Evolutionary conservation across 352 stramenopile genomes (phyloP), one percentile per base, ranked within the genome.

Genomic region (Albugo laibachii): DNA sequence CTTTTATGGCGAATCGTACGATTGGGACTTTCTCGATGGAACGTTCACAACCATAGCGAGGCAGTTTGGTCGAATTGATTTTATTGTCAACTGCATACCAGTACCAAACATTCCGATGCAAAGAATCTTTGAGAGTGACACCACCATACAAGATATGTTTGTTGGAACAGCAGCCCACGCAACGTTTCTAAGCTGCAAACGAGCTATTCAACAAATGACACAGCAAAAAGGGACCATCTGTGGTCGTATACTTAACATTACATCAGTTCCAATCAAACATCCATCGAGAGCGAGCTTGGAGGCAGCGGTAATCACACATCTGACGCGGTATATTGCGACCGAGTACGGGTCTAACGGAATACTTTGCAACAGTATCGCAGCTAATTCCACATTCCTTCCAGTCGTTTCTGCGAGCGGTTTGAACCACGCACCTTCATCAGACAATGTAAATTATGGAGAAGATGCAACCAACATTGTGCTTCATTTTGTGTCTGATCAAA

Each of bases 121-220:
- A 3, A 19, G 55, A 36, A 52, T 80, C 13, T 57, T 63, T 16
- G 63, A 80, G 18, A 47, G 66, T 21, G 57, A 76, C 12, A 57
- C 60, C 31, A 53, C 61, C 0, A 57, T 59, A 16, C 80, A 69
- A 69, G 69, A 81, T 42, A 59, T 66, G 48, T 61, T 66, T 34
- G 63, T 83, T 54, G 68, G 66, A 40, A 60, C 79, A 14, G 75
- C 68, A 27, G 56, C 65, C 0, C 16, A 24, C 16, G 20, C 16
- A 19, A 66, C 75, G 6, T 81, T 83, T 48, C 50, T 81, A 6
- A 81, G 66, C 56, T 80, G 71, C 61, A 78, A 81, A 55, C 66
- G 68, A 36, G 68, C 65, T 11, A 49, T 83, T 18, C 55, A 72
- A 53, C 66, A 80, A 57, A 63, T 83, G 13, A 60, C 52, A 12